phyloP scores from a whole-genome alignment of 2,329 filamentous ascomycete genomes.

The Aspergillus sp. region DNA sequence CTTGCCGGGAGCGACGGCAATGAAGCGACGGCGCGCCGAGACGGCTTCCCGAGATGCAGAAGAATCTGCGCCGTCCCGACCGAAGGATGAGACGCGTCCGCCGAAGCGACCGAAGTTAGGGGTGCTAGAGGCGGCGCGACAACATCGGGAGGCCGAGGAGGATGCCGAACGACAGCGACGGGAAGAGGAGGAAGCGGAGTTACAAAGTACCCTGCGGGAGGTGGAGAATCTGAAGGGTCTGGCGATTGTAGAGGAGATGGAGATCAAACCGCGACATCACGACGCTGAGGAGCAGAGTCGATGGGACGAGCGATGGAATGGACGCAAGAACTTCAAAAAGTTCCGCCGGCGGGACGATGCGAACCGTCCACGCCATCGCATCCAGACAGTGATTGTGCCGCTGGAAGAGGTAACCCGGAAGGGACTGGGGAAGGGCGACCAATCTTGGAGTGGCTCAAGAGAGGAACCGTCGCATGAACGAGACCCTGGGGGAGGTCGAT shows the following conservation, averaged over 20 bases:
- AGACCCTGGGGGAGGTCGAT: not conserved
- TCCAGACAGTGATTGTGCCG: constrained; percentile 63
- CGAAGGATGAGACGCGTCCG: constrained; percentile 37
- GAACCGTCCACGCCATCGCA: constrained; percentile 36
- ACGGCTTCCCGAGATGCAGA: constrained; percentile 51
- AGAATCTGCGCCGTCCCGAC: constrained; percentile 16
- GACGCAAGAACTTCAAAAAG: constrained; percentile 91
- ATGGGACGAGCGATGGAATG: constrained; percentile 91
- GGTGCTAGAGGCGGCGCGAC: constrained; percentile 63
- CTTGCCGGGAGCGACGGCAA: constrained; percentile 71
- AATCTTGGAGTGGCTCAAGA: constrained; percentile 59
- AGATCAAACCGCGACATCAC: constrained; percentile 48
- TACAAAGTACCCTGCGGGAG: constrained; percentile 57
- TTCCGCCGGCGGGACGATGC: constrained; percentile 54
- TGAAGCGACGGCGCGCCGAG: constrained; percentile 74
- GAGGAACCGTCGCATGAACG: constrained; percentile 4
- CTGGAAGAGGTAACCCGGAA: constrained; percentile 71
- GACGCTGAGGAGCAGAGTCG: constrained; percentile 53
- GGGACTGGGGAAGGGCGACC: constrained; percentile 70
- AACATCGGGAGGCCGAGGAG: constrained; percentile 53
- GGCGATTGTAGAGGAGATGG: constrained; percentile 74
- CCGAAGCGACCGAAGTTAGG: constrained; percentile 62
- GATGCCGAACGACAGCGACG: constrained; percentile 53
- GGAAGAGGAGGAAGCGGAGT: constrained; percentile 66
- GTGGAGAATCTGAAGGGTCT: constrained; percentile 71